Percentiles rank a stretch among this genome's conserved stretches.
Conservation (phyloP, 768 basidiomycete genomes). For the Panaeolus cyanescens region DNA sequence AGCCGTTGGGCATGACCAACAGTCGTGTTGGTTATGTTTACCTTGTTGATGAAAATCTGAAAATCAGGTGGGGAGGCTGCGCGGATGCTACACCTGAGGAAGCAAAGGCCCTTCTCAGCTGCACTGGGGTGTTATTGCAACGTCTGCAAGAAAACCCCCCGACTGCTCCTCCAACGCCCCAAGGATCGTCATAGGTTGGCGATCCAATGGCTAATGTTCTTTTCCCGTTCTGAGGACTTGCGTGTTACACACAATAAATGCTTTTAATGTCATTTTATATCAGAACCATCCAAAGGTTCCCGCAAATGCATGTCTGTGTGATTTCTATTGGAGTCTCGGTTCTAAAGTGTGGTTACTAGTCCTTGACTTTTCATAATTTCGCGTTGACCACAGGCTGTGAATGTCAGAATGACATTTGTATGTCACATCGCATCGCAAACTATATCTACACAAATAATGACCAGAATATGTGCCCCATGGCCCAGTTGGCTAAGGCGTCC, state of each 20-base stretch:
- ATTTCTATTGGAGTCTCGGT: too few relatives aligned
- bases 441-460: background rate
- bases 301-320: too few relatives aligned
- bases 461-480: constrained; percentile 12
- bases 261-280: too few relatives aligned
- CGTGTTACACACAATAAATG: too few relatives aligned
- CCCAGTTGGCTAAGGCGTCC: constrained; percentile 17
- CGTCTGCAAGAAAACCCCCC: constrained; percentile 43
- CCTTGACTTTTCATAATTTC: too few relatives aligned
- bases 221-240: too few relatives aligned
- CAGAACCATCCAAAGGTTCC: too few relatives aligned
- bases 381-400: too few relatives aligned
- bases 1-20: constrained; percentile 86
- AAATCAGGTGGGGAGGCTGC: constrained; percentile 91
- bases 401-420: too few relatives aligned
- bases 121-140: constrained; percentile 68
- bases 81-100: constrained; percentile 83
- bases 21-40: constrained; percentile 91
- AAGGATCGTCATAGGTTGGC: background rate
- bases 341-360: too few relatives aligned
- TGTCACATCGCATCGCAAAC: background rate
- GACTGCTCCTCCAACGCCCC: background rate
- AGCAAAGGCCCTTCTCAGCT: constrained; percentile 63
- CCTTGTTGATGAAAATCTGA: constrained; percentile 81
- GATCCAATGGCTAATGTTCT: too few relatives aligned